Conservation (phyloP, 108 stramenopile species). For the Skeletonema tropicum region DNA sequence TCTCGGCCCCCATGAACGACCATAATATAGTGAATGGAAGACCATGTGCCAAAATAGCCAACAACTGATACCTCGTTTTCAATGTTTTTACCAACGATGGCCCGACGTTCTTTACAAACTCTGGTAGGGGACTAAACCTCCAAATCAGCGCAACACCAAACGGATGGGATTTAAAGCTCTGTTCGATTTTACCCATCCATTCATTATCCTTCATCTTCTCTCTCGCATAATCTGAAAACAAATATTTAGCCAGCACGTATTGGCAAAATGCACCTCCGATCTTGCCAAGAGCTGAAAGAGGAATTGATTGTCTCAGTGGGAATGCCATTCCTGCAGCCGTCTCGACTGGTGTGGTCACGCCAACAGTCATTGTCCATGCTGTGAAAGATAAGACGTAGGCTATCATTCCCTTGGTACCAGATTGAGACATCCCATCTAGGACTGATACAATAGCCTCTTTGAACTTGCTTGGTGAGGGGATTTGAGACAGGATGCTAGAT, state of each 20-base stretch:
- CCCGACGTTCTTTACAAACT: constrained; percentile 83
- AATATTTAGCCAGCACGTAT: constrained; percentile 59
- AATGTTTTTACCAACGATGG: constrained; percentile 50
- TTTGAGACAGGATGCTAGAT: constrained; percentile 3
- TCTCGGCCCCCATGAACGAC: constrained; percentile 75
- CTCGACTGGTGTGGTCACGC: constrained; percentile 62
- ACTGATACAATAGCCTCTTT: constrained; percentile 5
- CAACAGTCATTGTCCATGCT: constrained; percentile 62
- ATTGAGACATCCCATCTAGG: constrained; percentile 24
- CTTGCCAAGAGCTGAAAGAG: constrained; percentile 59
- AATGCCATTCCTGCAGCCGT: constrained; percentile 70
- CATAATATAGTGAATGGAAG: constrained; percentile 74
- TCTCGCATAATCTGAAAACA: constrained; percentile 49
- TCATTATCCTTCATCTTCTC: constrained; percentile 52
- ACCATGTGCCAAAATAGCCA: constrained; percentile 62
- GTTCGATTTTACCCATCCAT: constrained; percentile 56
- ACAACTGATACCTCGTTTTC: constrained; percentile 38
- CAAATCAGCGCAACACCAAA: constrained; percentile 58
- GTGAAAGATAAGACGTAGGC: constrained; percentile 43
- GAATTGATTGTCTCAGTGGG: constrained; percentile 39
- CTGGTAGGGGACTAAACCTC: constrained; percentile 74
- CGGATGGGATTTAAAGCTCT: constrained; percentile 50
- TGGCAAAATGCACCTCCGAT: constrained; percentile 67
- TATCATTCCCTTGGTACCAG: constrained; percentile 43
- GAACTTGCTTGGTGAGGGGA: constrained; percentile 16